Evolutionary conservation across 352 stramenopile genomes (phyloP).

Genomic region (Pythium volutum): DNA sequence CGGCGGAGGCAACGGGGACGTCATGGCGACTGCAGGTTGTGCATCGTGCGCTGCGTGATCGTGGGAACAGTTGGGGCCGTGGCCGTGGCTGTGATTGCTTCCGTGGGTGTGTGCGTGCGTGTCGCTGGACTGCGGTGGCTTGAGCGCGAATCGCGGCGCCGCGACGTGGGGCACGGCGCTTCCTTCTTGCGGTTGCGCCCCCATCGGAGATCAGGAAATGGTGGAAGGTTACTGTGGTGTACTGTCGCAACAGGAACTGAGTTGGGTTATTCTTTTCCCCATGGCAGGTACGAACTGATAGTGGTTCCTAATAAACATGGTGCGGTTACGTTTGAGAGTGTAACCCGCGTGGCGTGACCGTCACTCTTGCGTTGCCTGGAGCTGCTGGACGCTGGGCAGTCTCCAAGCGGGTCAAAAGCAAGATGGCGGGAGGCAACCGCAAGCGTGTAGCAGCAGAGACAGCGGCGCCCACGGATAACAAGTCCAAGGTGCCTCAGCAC

Average conservation of each 20-base stretch:
- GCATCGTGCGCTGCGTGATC: conserved; percentile 4
- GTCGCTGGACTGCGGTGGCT: conserved; percentile 10
- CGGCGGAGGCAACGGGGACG: no score
- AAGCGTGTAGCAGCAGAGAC: conserved; percentile 17
- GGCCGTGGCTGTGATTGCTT: not conserved
- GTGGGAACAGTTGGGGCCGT: conserved; percentile 13
- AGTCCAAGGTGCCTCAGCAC: not conserved
- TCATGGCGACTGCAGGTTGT: not conserved
- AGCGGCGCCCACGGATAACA: not conserved
- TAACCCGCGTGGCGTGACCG: conserved; percentile 12
- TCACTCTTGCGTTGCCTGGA: conserved; percentile 16
- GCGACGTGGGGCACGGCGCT: not conserved
- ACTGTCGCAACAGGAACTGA: not conserved
- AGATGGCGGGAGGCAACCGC: conserved; percentile 23
- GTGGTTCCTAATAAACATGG: not conserved
- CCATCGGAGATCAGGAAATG: not conserved
- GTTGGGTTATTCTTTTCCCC: not conserved
- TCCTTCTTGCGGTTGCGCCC: not conserved
- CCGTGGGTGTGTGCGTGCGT: not conserved
- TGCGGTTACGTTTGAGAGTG: not conserved
- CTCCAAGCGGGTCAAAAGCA: not conserved
- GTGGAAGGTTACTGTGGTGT: not conserved
- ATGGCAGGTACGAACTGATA: not conserved
- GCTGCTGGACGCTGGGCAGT: conserved; percentile 21
- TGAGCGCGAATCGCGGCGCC: conserved; percentile 10